A percentile compares a stretch with the other conserved stretches of the same genome.
phyloP scores from a whole-genome alignment of 106 monocot genomes.

The Dioscorea alata region DNA sequence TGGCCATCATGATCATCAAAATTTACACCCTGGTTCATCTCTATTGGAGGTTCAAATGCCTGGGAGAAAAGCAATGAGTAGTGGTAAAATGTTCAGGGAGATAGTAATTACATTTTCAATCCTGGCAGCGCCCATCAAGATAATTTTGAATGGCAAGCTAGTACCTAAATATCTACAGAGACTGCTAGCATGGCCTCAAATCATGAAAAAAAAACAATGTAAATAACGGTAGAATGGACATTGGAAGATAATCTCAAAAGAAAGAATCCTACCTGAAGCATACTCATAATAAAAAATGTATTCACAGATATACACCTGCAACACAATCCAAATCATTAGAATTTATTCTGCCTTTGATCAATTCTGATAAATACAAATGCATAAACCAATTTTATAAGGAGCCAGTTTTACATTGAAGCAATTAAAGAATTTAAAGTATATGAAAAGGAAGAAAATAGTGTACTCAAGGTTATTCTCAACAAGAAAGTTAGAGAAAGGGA shows the following conservation, averaged over 20 bases:
- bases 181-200: too few species aligned
- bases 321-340: neutral
- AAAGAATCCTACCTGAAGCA: slow-evolving; percentile 72
- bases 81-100: neutral
- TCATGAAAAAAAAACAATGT: too few species aligned
- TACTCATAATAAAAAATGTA: slow-evolving; percentile 83
- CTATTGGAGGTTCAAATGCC: slow-evolving; percentile 98
- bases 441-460: neutral
- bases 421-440: neutral
- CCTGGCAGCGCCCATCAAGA: too few species aligned
- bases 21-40: slow-evolving; percentile 69
- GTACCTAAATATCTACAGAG: too few species aligned
- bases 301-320: slow-evolving; percentile 91
- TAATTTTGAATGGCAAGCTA: too few species aligned
- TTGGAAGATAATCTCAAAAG: neutral
- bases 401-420: neutral
- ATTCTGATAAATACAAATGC: too few species aligned
- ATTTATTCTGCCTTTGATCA: too few species aligned
- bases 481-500: too few species aligned
- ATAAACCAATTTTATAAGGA: neutral
- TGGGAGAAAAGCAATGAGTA: slow-evolving; percentile 15
- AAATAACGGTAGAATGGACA: too few species aligned
- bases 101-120: neutral
- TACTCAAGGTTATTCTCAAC: too few species aligned
- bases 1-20: slow-evolving; percentile 23